phyloP scores from a whole-genome alignment of 148 eudicot species.

The Agrostemma githago region DNA sequence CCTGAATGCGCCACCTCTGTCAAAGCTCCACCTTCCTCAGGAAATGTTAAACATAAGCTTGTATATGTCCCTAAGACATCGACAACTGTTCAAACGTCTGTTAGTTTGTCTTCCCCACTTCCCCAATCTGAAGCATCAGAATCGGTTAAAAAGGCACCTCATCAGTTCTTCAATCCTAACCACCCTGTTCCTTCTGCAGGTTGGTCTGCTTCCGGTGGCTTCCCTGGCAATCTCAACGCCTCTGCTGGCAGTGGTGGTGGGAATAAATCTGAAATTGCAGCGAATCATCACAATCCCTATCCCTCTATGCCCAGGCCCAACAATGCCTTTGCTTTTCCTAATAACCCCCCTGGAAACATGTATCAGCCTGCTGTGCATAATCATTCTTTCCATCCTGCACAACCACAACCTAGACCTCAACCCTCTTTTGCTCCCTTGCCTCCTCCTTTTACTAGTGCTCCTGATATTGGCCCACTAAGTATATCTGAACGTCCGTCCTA shows the following conservation, averaged over 20 bases:
- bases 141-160: conserved; percentile 38
- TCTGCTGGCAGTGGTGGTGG: conserved; percentile 18
- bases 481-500: conserved; percentile 41
- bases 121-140: conserved; percentile 31
- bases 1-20: conserved; percentile 34
- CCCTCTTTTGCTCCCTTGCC: conserved; percentile 30
- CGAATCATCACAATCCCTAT: conserved; percentile 37
- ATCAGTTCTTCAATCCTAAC: conserved; percentile 38
- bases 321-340: conserved; percentile 25
- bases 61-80: conserved; percentile 36
- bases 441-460: conserved; percentile 31
- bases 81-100: not conserved
- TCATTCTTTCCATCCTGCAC: conserved; percentile 31
- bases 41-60: conserved; percentile 38
- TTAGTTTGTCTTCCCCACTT: not conserved
- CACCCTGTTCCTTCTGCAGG: conserved; percentile 32
- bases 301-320: conserved; percentile 34
- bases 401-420: conserved; percentile 38
- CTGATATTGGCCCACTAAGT: conserved; percentile 46
- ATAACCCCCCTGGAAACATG: conserved; percentile 36
- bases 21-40: conserved; percentile 8
- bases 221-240: conserved; percentile 36
- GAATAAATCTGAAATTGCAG: conserved; percentile 25
- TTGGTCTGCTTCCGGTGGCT: conserved; percentile 34
- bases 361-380: conserved; percentile 29